Conservation (phyloP, 139 green algal species). For the Monoraphidium neglectum region DNA sequence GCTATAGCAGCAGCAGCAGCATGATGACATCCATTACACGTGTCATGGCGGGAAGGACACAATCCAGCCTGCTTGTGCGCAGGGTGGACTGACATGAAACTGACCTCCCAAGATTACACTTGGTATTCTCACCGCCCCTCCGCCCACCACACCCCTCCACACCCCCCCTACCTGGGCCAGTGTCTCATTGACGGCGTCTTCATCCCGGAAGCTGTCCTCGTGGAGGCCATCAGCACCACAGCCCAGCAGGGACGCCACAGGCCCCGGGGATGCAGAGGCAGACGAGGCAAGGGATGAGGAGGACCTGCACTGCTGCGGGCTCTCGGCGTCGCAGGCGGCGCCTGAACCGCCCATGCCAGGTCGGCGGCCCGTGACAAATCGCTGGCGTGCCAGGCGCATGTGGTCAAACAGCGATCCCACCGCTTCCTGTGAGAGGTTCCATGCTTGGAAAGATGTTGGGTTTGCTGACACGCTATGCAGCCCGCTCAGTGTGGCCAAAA, state of each 20-base stretch:
- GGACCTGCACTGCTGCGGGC: not conserved
- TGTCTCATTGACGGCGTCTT: constrained; percentile 65
- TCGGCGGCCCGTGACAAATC: constrained; percentile 36
- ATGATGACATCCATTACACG: no score
- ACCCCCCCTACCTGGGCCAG: constrained; percentile 43
- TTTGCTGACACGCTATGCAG: not conserved
- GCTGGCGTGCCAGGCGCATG: constrained; percentile 59
- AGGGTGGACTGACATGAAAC: no score
- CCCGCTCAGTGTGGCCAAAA: no score
- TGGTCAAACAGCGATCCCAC: constrained; percentile 95
- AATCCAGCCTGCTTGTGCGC: no score
- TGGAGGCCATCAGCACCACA: constrained; percentile 10
- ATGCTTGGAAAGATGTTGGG: not conserved
- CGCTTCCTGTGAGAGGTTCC: not conserved
- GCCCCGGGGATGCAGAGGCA: not conserved
- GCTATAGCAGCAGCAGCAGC: no score
- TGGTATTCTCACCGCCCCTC: no score
- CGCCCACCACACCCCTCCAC: no score
- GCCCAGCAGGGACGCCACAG: no score
- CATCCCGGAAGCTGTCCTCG: constrained; percentile 38
- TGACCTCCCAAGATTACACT: no score
- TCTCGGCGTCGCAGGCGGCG: not conserved
- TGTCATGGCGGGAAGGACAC: no score
- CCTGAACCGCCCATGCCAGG: not conserved
- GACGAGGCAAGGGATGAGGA: no score